Base-by-base conservation (phyloP, 108 stramenopile species). In the Nannochloropsis oceanica region DNA sequence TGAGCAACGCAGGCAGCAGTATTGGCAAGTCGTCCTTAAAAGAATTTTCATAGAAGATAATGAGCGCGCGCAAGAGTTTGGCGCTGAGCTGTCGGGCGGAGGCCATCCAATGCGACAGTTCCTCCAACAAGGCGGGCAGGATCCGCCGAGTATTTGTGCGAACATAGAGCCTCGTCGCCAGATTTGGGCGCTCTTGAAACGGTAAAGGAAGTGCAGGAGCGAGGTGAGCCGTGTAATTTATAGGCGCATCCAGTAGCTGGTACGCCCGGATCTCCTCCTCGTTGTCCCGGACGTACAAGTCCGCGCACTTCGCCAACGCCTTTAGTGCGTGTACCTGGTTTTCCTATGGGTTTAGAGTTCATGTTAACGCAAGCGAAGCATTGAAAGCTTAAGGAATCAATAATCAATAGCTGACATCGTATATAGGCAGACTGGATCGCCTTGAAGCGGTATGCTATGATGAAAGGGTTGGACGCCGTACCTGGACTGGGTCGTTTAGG, bases 191-290 rank as follows among this genome's bases (percentile, higher is more conserved):
- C 22, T 82, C 83, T 25, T 80, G 82, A 42, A 94, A 94, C 25
- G 94, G 94, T 12, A 34, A 27, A 12, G 94, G 94, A 25, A 94
- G 84, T n/a, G 82, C 46, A 24, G 46, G 82, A 27, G 80, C 80
- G 83, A 93, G 91, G 82, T 94, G 93, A 18, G 84, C 91, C 12
- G 85, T 82, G n/a, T 84, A 73, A 80, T 94, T 93, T 43, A 93
- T 94, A 86, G 94, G 94, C 12, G 94, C 88, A 20, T 93, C 94
- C 44, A 92, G 92, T 84, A 94, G 94, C 18, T 90, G 85, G 80
- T 92, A 73, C 82, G 94, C 94, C 46, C 93, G 89, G 20, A 94
- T 44, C 43, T 94, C 93, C 27, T 94, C 92, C 26, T 93, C 87
- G 79, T 93, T 92, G 25, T 94, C 94, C 18, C 81, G 83, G 85